Base-by-base conservation (phyloP, 257 asterid species). In the Rubia yunnanensis region DNA sequence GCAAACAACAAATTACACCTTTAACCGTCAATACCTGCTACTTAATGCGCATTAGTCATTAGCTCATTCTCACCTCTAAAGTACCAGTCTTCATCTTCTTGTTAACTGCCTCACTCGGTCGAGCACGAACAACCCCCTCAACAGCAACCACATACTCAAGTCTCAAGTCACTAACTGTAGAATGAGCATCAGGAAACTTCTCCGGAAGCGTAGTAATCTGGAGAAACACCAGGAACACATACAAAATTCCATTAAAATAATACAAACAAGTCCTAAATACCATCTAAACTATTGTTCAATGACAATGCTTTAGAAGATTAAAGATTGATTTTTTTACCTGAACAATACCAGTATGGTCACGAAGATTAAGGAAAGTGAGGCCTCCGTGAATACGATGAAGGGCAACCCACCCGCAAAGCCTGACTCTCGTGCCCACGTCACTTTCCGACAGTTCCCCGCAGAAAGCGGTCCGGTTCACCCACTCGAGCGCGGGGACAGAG, bases 341-440 rank as follows among this genome's bases (percentile, higher is more conserved):
- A 58, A 90, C 86, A 56, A 82, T 80, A 68, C 97, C 97, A 46
- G 97, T 82, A 65, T 90, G 91, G 74, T 94, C 99, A 4, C 99
- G 91, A 35, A 94, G 96, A 73, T 81, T 85, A 7, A 94, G 53
- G 56, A 94, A 94, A 64, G 97, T 88, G 73, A 94, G 95, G 17
- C 96, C 89, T 28, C 99, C 97, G 38, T 94, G 97, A 66, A 86
- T 77, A n/a, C 99, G 94, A 70, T 90, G 97, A 66, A 90, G 88
- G 58, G 97, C 99, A 70, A 90, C 99, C 99, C 99, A 94, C 36
- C 99, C 97, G 60, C 99, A 94, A 9, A 94, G 86, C 50, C 91
- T 82, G 67, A 94, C 97, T 62, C 95, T 89, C 64, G 74, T 86
- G 23, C 96, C 96, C 60, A 86, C 81, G 70, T 90, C 92, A 56